Conservation (phyloP, 257 asterid genomes). For the Coffea canephora region DNA sequence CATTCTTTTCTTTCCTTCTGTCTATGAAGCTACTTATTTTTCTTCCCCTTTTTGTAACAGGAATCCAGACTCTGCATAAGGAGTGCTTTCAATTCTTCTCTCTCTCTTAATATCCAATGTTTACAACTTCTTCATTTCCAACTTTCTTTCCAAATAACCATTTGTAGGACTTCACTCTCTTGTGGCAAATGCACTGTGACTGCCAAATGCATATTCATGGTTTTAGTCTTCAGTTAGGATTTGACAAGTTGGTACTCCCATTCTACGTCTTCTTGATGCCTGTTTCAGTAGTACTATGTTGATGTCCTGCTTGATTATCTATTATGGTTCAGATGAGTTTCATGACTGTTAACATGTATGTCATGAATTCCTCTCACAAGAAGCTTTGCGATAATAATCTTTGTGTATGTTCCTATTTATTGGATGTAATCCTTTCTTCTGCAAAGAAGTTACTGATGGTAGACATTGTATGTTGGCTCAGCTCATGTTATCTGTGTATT, state of each 20-base stretch:
- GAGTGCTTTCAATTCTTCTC: not conserved
- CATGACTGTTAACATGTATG: not conserved
- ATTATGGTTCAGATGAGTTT: no score
- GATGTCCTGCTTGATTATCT: not conserved
- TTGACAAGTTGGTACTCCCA: not conserved
- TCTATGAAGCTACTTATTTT: not conserved
- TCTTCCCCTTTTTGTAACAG: not conserved
- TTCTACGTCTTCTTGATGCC: not conserved
- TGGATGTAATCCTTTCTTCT: no score
- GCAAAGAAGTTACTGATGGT: no score
- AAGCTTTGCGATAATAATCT: no score
- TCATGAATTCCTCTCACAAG: not conserved
- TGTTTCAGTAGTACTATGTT: not conserved
- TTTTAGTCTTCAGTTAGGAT: not conserved
- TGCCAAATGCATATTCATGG: not conserved
- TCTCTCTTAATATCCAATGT: not conserved
- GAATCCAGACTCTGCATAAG: not conserved
- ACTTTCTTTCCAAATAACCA: no score
- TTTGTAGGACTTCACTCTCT: no score
- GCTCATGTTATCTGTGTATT: no score
- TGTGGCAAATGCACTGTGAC: not conserved
- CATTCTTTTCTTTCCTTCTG: not conserved
- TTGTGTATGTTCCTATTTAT: no score
- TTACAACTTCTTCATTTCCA: not conserved
- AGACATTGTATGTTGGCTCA: no score